Evolutionary conservation across 768 basidiomycete species (phyloP).

Genomic region (Suillus subaureus): DNA sequence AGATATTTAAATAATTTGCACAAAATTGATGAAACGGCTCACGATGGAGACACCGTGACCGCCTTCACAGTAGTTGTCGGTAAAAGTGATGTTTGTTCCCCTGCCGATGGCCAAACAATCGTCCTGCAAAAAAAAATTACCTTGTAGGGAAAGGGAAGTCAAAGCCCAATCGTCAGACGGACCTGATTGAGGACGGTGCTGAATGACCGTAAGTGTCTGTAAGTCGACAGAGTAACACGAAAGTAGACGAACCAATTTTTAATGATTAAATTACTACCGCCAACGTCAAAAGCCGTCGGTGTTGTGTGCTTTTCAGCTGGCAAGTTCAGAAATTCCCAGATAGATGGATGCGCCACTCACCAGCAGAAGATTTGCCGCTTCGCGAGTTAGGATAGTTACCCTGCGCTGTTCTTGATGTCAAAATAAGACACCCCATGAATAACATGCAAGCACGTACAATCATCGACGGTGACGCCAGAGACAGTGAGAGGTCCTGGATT

Average conservation of each 20-base stretch:
- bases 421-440: not conserved
- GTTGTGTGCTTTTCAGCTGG: slow-evolving; percentile 39
- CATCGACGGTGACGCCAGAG: slow-evolving; percentile 51
- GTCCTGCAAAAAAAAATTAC: slow-evolving; percentile 39
- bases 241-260: slow-evolving; percentile 17
- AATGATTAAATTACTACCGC: slow-evolving; percentile 40
- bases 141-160: not conserved
- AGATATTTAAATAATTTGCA: not conserved
- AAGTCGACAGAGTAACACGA: not conserved
- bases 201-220: not conserved
- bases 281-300: slow-evolving; percentile 54
- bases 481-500: slow-evolving; percentile 40
- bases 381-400: slow-evolving; percentile 54
- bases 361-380: slow-evolving; percentile 52
- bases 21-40: not conserved
- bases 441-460: slow-evolving; percentile 44
- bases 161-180: not conserved
- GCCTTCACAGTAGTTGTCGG: slow-evolving; percentile 52
- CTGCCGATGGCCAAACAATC: slow-evolving; percentile 62
- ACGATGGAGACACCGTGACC: slow-evolving; percentile 69
- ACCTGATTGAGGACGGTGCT: slow-evolving; percentile 31
- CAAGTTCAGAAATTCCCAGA: not conserved
- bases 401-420: slow-evolving; percentile 39
- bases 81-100: slow-evolving; percentile 48
- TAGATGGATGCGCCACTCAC: slow-evolving; percentile 19